phyloP scores from a whole-genome alignment of 2,329 filamentous ascomycete genomes.

The Hypoxylon sp. region DNA sequence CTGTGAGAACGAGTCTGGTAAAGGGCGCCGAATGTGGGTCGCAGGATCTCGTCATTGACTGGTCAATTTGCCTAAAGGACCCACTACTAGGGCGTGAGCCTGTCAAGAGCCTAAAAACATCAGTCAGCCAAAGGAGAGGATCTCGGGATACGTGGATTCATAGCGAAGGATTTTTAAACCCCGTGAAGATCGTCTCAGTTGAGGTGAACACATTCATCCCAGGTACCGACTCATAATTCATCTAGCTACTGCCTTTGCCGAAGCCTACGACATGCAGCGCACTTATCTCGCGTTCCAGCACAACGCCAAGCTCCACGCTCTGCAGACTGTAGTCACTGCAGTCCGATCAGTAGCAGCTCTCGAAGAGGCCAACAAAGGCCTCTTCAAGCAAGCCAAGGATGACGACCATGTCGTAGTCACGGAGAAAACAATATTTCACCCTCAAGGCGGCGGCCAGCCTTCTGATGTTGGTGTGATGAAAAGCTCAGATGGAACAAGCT shows the following conservation, averaged over 20 bases:
- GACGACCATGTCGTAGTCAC: slow-evolving; percentile 72
- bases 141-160: slow-evolving; percentile 15
- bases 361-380: slow-evolving; percentile 64
- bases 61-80: slow-evolving; percentile 23
- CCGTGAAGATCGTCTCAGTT: not conserved
- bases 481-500: slow-evolving; percentile 53
- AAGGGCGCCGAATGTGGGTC: slow-evolving; percentile 33
- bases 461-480: slow-evolving; percentile 74
- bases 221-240: slow-evolving; percentile 16
- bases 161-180: not conserved
- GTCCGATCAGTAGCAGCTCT: slow-evolving; percentile 66
- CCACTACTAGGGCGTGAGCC: slow-evolving; percentile 38
- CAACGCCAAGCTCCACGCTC: slow-evolving; percentile 53
- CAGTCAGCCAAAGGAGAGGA: slow-evolving; percentile 7
- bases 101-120: slow-evolving; percentile 37
- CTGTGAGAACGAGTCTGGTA: slow-evolving; percentile 18
- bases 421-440: slow-evolving; percentile 79
- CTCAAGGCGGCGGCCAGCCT: slow-evolving; percentile 81
- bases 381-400: slow-evolving; percentile 71
- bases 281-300: slow-evolving; percentile 60
- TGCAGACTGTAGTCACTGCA: slow-evolving; percentile 56
- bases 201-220: not conserved
- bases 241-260: slow-evolving; percentile 1
- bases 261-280: slow-evolving; percentile 50
- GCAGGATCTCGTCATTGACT: slow-evolving; percentile 22